Percentiles rank a stretch among this genome's conserved stretches.
phyloP scores from a whole-genome alignment of 306 rosid species.

The Senna siamea region DNA sequence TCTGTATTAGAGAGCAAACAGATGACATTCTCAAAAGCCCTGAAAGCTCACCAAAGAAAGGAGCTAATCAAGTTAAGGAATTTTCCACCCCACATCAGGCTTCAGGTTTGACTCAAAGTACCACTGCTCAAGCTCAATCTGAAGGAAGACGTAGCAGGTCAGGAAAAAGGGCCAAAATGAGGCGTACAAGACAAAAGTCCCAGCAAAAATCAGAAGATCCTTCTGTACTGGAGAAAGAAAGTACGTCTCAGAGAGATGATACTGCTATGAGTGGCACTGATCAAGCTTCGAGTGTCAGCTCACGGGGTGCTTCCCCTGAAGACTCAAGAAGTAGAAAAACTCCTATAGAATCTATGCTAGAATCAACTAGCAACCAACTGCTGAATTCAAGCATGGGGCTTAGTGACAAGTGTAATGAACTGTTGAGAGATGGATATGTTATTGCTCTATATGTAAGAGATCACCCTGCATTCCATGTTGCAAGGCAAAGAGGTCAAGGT shows the following conservation, averaged over 20 bases:
- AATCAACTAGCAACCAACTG: conserved; percentile 57
- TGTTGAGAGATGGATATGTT: conserved; percentile 84
- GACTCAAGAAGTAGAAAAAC: conserved; percentile 84
- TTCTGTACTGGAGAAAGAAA: conserved; percentile 69
- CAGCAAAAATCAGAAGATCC: conserved; percentile 69
- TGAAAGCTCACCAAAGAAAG: conserved; percentile 73
- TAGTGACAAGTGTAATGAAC: conserved; percentile 72
- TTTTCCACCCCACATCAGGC: conserved; percentile 64
- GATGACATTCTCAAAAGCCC: conserved; percentile 59
- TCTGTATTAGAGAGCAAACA: conserved; percentile 60
- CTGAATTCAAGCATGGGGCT: conserved; percentile 61
- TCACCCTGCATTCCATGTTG: conserved; percentile 66
- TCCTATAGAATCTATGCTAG: conserved; percentile 73
- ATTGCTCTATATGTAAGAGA: conserved; percentile 83
- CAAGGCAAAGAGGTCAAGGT: conserved; percentile 92
- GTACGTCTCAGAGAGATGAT: conserved; percentile 77
- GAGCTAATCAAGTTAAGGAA: conserved; percentile 53
- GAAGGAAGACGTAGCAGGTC: conserved; percentile 91
- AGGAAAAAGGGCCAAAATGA: conserved; percentile 92
- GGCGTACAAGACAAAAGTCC: conserved; percentile 80
- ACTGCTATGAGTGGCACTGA: conserved; percentile 93
- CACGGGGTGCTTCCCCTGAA: conserved; percentile 76
- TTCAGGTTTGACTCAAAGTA: conserved; percentile 74
- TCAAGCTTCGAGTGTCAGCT: conserved; percentile 85
- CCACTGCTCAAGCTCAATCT: conserved; percentile 59